Evolutionary conservation across 129 eudicot genomes (phyloP).

Genomic region (Artemisia argyi): DNA sequence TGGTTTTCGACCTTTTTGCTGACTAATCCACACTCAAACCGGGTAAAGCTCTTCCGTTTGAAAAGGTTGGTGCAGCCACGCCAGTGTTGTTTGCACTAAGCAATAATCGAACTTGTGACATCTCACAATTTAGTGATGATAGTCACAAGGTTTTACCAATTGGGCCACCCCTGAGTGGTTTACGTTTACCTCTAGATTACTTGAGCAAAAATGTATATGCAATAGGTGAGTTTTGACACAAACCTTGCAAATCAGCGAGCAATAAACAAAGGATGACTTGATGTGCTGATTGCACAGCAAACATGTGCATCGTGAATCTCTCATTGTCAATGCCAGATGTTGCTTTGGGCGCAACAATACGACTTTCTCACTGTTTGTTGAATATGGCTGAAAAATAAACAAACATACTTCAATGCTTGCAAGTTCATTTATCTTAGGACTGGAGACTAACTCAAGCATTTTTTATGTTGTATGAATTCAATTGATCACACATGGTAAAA

Average conservation of each 20-base stretch:
- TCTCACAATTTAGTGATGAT: too few relatives aligned
- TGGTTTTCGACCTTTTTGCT: too few relatives aligned
- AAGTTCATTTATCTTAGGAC: not conserved
- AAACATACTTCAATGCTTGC: not conserved
- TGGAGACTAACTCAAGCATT: not conserved
- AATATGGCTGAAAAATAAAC: conserved; percentile 17
- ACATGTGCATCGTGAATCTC: conserved; percentile 22
- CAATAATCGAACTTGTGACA: too few relatives aligned
- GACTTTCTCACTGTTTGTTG: conserved; percentile 30
- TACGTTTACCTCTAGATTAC: too few relatives aligned
- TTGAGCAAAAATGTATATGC: not conserved
- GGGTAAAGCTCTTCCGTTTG: too few relatives aligned
- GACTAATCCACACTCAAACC: too few relatives aligned
- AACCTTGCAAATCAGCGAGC: conserved; percentile 37
- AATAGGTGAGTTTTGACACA: not conserved
- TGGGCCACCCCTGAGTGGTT: too few relatives aligned
- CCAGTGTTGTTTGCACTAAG: too few relatives aligned
- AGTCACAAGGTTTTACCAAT: too few relatives aligned
- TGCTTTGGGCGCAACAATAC: conserved; percentile 28
- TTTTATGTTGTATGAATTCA: too few relatives aligned
- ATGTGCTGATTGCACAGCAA: conserved; percentile 31
- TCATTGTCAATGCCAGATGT: not conserved
- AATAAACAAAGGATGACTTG: conserved; percentile 24
- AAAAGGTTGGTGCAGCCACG: too few relatives aligned
- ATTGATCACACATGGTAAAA: too few relatives aligned